Evolutionary conservation across 2,329 filamentous ascomycete species (phyloP).

Genomic region (Trichoderma brevicompactum): DNA sequence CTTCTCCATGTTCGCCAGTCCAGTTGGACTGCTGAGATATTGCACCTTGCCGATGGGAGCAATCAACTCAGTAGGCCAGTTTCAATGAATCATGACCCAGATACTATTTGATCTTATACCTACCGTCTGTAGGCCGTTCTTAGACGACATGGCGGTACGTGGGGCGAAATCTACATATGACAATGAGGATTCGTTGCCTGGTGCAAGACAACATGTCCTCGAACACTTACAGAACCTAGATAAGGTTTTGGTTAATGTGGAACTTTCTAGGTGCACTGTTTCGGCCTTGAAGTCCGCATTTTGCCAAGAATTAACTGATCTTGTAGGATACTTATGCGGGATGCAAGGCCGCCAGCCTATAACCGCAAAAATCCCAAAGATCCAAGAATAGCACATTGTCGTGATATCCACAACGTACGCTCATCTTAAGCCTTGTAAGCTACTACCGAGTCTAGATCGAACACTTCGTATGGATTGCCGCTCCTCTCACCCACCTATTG

Average conservation of each 20-base stretch:
- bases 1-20: not conserved
- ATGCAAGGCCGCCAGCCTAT: not conserved
- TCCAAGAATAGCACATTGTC: not conserved
- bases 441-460: not conserved
- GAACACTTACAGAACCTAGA: slow-evolving; percentile 4
- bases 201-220: not conserved
- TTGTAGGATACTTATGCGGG: not conserved
- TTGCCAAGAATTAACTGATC: not conserved
- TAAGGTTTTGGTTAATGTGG: not conserved
- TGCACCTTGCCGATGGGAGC: not conserved
- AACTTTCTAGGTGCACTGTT: not conserved
- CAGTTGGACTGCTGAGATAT: not conserved
- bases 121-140: not conserved
- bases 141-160: not conserved
- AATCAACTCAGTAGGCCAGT: not conserved
- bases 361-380: not conserved
- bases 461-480: not conserved
- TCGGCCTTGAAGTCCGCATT: not conserved
- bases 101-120: slow-evolving; percentile 8
- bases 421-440: not conserved
- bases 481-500: not conserved
- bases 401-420: not conserved
- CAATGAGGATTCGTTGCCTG: not conserved
- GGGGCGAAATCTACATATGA: not conserved
- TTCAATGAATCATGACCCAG: not conserved